Evolutionary conservation across 2,329 filamentous ascomycete species (phyloP).

Genomic region (Aureobasidium pullulans): DNA sequence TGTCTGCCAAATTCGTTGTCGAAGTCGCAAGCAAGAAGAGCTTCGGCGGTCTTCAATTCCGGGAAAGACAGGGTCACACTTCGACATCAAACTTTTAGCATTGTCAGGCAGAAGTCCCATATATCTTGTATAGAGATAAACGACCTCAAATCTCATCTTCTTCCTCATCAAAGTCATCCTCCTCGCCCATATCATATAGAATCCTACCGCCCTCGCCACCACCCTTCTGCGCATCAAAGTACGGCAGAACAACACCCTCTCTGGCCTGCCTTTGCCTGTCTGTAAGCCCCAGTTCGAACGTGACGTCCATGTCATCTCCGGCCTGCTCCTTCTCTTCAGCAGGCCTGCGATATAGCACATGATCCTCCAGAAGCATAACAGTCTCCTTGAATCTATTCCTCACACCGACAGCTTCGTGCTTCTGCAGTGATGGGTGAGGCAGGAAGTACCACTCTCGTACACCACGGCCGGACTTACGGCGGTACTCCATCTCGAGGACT

Average conservation of each 20-base stretch:
- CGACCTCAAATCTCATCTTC: conserved; percentile 72
- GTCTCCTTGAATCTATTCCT: conserved; percentile 26
- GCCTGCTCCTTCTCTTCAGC: conserved; percentile 33
- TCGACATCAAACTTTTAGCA: not conserved
- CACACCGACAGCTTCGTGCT: conserved; percentile 13
- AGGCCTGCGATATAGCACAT: conserved; percentile 57
- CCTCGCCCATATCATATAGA: conserved; percentile 90
- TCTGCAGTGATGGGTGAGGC: conserved; percentile 23
- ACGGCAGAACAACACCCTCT: conserved; percentile 85
- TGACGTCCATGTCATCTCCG: conserved; percentile 56
- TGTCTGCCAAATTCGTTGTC: not conserved
- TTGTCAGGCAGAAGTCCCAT: too few relatives aligned
- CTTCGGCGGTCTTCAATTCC: not conserved
- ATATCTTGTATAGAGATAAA: too few relatives aligned
- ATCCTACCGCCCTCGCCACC: conserved; percentile 85
- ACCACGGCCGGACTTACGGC: conserved; percentile 71
- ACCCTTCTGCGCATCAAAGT: conserved; percentile 87
- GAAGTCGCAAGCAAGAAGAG: not conserved
- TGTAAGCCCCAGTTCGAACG: conserved; percentile 80
- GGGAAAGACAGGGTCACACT: not conserved
- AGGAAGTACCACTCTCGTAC: conserved; percentile 64
- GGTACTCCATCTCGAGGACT: conserved; percentile 78
- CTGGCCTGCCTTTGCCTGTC: conserved; percentile 82
- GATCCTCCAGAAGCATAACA: conserved; percentile 63
- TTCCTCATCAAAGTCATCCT: conserved; percentile 95